phyloP scores from a whole-genome alignment of 495 filamentous ascomycete species.

The Aspergillus mulundensis region DNA sequence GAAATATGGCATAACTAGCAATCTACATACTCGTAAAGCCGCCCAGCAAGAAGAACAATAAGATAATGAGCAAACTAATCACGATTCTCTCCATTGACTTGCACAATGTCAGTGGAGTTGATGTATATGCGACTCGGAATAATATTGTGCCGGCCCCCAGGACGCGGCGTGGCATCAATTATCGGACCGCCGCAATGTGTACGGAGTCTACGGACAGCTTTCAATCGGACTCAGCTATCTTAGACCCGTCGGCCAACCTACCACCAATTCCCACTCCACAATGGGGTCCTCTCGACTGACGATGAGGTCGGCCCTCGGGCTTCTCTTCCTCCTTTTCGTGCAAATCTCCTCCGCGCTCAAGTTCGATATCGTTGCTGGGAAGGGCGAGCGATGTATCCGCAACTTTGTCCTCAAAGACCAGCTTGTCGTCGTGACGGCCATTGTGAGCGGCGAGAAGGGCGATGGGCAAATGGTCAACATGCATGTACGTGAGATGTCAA shows the following conservation, averaged over 20 bases:
- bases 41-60: too few relatives aligned
- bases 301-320: slow-evolving; percentile 33
- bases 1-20: too few relatives aligned
- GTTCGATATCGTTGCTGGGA: slow-evolving; percentile 81
- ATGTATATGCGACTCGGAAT: not conserved
- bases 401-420: slow-evolving; percentile 94
- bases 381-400: slow-evolving; percentile 83
- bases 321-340: slow-evolving; percentile 41
- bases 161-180: slow-evolving; percentile 28
- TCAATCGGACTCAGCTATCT: slow-evolving; percentile 17
- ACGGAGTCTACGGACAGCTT: slow-evolving; percentile 17
- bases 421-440: slow-evolving; percentile 96
- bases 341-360: slow-evolving; percentile 74
- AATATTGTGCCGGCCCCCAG: slow-evolving; percentile 10
- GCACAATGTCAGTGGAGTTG: too few relatives aligned
- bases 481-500: slow-evolving; percentile 61
- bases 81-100: too few relatives aligned
- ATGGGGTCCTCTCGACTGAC: slow-evolving; percentile 33
- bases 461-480: slow-evolving; percentile 94
- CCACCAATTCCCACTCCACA: slow-evolving; percentile 20
- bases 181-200: slow-evolving; percentile 5
- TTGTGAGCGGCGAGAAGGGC: slow-evolving; percentile 74
- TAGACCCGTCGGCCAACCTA: slow-evolving; percentile 26
- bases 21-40: too few relatives aligned
- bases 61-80: too few relatives aligned